Evolutionary conservation across 1,284 basidiomycete genomes (phyloP), one percentile per base, ranked within the genome.

Genomic region (Exsudoporus floridanus): DNA sequence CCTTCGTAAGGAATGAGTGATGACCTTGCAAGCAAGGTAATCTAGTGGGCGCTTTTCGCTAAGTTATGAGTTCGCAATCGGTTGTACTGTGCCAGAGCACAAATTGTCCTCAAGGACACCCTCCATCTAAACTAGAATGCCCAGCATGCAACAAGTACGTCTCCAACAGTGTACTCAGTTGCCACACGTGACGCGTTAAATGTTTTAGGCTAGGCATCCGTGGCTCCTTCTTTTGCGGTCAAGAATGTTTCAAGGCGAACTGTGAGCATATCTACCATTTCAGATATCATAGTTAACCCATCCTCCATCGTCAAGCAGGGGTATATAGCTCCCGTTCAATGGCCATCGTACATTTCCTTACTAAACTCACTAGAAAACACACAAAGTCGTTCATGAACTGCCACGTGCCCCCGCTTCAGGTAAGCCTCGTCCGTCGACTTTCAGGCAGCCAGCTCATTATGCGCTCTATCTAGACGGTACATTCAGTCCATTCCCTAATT

Each of bases 171-270:
- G 23, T 50, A 48, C 50, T 48, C 43, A 34, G 21, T 49, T 36
- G n/a, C 46, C 50, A 30, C 40, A 25, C 55, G 5, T 34, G 14
- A 55, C 47, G 7, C n/a, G n/a, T n/a, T n/a, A n/a, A n/a, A n/a
- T 33, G 19, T 58, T 49, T 34, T 57, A 92, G 89, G 70, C 77
- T 92, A 36, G 88, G 88, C 46, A 88, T 92, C 61, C 78, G 79
- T 53, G 89, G 89, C 14, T 92, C 89, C 28, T 89, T 88, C 67
- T 93, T 91, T 70, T 93, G 90, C 57, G 82, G 82, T 14, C 90
- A 93, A 66, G 86, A 88, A 53, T 93, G 90, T 73, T 92, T 93
- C 79, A 93, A 92, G 69, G 77, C 82, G 43, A 84, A 80, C 67
- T 92, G 90, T 91, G 69, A 75, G 88, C 30, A 76, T 21, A 19